Evolutionary conservation across 164 flowering plant species (phyloP).

Genomic region (Magnolia kwangsiensis): DNA sequence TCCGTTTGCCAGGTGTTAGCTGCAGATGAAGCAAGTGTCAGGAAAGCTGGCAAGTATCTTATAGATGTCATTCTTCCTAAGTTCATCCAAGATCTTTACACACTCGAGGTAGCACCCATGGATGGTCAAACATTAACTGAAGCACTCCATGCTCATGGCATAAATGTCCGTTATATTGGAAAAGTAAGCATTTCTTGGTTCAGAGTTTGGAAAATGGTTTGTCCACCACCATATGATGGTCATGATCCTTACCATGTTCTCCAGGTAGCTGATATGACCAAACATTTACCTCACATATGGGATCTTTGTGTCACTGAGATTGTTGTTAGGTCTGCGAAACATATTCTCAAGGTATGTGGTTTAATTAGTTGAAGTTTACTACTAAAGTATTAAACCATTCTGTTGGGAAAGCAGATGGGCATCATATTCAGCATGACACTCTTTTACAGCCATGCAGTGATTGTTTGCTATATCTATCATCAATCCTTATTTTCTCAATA

Average conservation of each 20-base stretch:
- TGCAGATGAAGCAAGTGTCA: conserved; percentile 84
- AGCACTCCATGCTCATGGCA: conserved; percentile 98
- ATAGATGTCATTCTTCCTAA: conserved; percentile 77
- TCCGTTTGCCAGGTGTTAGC: conserved; percentile 57
- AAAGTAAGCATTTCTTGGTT: conserved; percentile 44
- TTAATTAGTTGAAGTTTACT: neutral
- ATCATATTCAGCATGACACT: too few species aligned
- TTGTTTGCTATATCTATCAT: too few species aligned
- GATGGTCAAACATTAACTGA: conserved; percentile 98
- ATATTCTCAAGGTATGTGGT: conserved; percentile 66
- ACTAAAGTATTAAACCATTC: neutral
- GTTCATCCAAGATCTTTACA: conserved; percentile 86
- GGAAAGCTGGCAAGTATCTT: conserved; percentile 70
- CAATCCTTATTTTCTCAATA: too few species aligned
- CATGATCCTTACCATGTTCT: conserved; percentile 3
- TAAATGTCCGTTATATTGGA: conserved; percentile 94
- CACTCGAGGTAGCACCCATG: conserved; percentile 99
- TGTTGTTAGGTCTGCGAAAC: conserved; percentile 87
- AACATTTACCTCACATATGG: conserved; percentile 86
- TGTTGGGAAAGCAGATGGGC: too few species aligned
- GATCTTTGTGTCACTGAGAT: conserved; percentile 87
- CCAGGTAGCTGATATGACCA: conserved; percentile 84
- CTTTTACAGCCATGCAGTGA: too few species aligned
- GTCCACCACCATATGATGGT: neutral
- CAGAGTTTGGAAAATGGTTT: neutral